A percentile compares a stretch with the other conserved stretches of the same genome.
Conservation (phyloP, 2,329 filamentous ascomycete species). For the Colletotrichum sp. region DNA sequence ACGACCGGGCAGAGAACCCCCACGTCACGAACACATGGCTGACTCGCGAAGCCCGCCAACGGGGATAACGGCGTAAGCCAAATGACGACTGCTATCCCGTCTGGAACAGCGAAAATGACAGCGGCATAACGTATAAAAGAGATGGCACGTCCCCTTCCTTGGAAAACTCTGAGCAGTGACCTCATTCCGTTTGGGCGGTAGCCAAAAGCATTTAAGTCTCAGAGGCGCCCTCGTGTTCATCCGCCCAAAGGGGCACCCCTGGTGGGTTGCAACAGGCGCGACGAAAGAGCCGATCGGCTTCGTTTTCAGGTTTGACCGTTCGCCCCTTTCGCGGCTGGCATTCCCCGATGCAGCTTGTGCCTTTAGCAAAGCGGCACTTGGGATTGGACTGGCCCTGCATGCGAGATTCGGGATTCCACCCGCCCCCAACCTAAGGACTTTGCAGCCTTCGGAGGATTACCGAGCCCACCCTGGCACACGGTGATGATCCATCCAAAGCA, state of each 20-base stretch:
- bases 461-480: neutral
- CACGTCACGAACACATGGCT: slow-evolving; percentile 15
- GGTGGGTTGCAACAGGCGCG: neutral
- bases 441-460: slow-evolving; percentile 3
- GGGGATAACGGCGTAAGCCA: neutral
- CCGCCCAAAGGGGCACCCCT: neutral
- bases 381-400: neutral
- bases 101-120: neutral
- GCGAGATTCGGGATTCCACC: slow-evolving; percentile 13
- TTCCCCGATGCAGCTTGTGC: neutral
- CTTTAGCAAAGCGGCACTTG: neutral
- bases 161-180: neutral
- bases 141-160: neutral
- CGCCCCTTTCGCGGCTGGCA: neutral
- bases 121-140: neutral
- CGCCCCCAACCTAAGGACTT: neutral
- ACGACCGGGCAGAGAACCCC: neutral
- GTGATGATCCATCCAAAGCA: neutral
- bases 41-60: slow-evolving; percentile 3
- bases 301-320: neutral
- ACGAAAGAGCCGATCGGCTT: neutral
- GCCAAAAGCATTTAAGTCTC: neutral
- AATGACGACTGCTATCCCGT: neutral
- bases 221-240: neutral
- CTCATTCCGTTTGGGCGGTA: neutral